Conservation (phyloP, 2,329 filamentous ascomycete genomes). For the Pyrenophora seminiperda region DNA sequence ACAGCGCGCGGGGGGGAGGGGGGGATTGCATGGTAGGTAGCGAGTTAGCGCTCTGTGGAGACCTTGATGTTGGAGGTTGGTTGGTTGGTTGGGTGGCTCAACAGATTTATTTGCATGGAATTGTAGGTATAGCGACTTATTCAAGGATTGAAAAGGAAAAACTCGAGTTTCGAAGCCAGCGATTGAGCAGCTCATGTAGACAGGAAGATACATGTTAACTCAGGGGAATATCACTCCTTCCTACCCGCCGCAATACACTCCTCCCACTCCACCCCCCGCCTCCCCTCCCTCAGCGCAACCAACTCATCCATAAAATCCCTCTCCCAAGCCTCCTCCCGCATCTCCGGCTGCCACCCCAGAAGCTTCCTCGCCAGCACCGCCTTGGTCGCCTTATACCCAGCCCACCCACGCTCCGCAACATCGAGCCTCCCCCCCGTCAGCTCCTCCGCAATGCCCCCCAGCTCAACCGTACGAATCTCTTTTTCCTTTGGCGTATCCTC, state of each 20-base stretch:
- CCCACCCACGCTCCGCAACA: conserved; percentile 21
- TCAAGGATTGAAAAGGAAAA: no score
- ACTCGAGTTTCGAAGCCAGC: no score
- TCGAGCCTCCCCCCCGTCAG: conserved; percentile 16
- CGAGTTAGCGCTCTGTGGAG: no score
- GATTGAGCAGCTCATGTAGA: no score
- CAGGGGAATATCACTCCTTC: no score
- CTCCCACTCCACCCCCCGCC: conserved; percentile 13
- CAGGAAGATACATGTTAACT: no score
- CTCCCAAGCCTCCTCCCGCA: conserved; percentile 17
- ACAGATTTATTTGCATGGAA: no score
- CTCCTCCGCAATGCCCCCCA: conserved; percentile 22
- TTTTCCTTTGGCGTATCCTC: conserved; percentile 20
- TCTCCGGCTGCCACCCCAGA: conserved; percentile 20
- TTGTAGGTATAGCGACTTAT: no score
- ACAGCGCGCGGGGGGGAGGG: no score
- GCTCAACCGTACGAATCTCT: conserved; percentile 15
- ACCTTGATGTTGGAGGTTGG: no score
- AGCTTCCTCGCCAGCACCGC: conserved; percentile 16
- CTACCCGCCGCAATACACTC: conserved; percentile 16
- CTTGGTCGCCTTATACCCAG: conserved; percentile 20
- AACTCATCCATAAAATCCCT: conserved; percentile 23
- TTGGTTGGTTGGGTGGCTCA: no score
- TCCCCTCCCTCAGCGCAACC: conserved; percentile 17
- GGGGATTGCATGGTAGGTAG: no score